Percentiles rank a stretch among this genome's conserved stretches.
phyloP scores from a whole-genome alignment of 129 eudicot species.

The Cynara cardunculus region DNA sequence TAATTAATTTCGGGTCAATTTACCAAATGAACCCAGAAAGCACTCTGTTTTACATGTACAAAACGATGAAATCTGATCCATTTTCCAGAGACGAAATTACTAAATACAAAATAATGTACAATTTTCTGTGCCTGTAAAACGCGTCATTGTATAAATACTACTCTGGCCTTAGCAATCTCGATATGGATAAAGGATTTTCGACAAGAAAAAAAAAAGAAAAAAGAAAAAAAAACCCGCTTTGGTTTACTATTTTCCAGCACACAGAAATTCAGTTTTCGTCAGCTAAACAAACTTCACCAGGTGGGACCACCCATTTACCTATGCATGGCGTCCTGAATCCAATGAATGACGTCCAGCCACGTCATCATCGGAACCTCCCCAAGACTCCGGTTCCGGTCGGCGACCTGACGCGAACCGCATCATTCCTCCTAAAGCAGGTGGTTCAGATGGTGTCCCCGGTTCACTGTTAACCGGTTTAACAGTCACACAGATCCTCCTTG shows the following conservation, averaged over 20 bases:
- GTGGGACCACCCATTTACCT: background rate
- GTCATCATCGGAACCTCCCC: constrained; percentile 38
- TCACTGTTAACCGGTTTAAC: constrained; percentile 16
- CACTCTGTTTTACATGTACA: background rate
- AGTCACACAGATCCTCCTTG: constrained; percentile 25
- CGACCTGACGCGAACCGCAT: constrained; percentile 70
- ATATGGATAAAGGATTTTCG: background rate
- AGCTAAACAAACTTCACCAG: constrained; percentile 10
- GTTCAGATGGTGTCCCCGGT: constrained; percentile 28
- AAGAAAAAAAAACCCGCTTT: background rate
- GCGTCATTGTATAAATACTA: background rate
- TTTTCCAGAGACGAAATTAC: background rate
- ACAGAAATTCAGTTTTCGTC: constrained; percentile 1
- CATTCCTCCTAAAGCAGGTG: constrained; percentile 59
- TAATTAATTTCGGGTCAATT: background rate
- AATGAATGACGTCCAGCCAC: constrained; percentile 31
- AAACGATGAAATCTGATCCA: background rate
- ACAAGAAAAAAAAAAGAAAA: background rate
- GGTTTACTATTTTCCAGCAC: background rate
- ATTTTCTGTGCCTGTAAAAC: background rate
- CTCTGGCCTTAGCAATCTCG: background rate
- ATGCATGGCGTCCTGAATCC: constrained; percentile 19
- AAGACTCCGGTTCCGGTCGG: constrained; percentile 35
- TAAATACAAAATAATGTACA: background rate
- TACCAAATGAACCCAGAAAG: background rate